Base-by-base conservation (phyloP, 768 basidiomycete genomes). In the Kwoniella heveanensis region DNA sequence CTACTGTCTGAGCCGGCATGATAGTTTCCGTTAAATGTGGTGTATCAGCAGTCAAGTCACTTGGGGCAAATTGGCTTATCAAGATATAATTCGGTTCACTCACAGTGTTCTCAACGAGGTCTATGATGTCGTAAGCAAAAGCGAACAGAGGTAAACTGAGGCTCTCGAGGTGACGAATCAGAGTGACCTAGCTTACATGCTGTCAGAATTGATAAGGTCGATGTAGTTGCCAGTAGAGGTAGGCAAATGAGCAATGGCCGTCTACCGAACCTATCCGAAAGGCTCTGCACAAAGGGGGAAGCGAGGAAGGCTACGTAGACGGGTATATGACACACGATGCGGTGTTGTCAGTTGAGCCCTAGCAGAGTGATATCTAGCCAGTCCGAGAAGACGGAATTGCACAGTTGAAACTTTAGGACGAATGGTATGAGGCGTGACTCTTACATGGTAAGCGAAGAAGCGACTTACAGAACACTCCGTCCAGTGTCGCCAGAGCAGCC, bases 281-380 rank as follows among this genome's bases (percentile, higher is more conserved):
- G 54, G n/a, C 54, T 57, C 58, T 74, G 75, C 24, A 77, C 69
- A 30, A 65, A 66, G 1, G 70, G 70, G 2, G 72, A 66, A 2
- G 72, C 68, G 9, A 77, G 57, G 66, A 77, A 77, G 12, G 75
- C 75, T 77, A 29, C n/a, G n/a, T n/a, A n/a, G n/a, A n/a, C n/a
- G n/a, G n/a, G n/a, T n/a, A n/a, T n/a, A n/a, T n/a, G n/a, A n/a
- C n/a, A n/a, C n/a, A n/a, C n/a, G n/a, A n/a, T n/a, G n/a, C n/a
- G n/a, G n/a, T n/a, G n/a, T n/a, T n/a, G n/a, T n/a, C n/a, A n/a
- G n/a, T n/a, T n/a, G n/a, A n/a, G n/a, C n/a, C n/a, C n/a, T n/a
- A n/a, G n/a, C n/a, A n/a, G n/a, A n/a, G n/a, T n/a, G n/a, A n/a
- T n/a, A n/a, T n/a, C n/a, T n/a, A n/a, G n/a, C n/a, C n/a, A n/a